A percentile compares a stretch with the other conserved stretches of the same genome.
Evolutionary conservation across 352 stramenopile species (phyloP).

Genomic region (Phytophthora meadii): DNA sequence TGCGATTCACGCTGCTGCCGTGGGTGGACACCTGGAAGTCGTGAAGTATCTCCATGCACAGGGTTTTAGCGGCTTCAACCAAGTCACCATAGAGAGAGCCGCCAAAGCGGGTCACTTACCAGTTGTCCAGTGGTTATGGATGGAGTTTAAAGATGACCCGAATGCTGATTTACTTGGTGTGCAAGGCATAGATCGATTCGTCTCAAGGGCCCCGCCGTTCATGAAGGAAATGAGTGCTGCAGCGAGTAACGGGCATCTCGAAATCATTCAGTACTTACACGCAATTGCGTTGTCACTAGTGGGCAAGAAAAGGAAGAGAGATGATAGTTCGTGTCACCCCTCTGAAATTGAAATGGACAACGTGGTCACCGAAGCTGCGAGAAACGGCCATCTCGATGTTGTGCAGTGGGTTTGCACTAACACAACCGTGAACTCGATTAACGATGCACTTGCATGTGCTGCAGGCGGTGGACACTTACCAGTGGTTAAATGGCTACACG

Average conservation of each 20-base stretch:
- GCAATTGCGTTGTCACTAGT: not conserved
- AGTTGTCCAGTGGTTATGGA: conserved; percentile 8
- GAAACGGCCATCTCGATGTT: conserved; percentile 1
- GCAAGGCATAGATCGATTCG: not conserved
- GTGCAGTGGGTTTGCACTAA: conserved; percentile 1
- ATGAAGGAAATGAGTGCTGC: not conserved
- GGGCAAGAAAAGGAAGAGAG: conserved; percentile 5
- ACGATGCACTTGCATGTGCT: not conserved
- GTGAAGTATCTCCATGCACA: conserved; percentile 5
- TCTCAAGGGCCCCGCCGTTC: not conserved
- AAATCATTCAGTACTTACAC: conserved; percentile 5
- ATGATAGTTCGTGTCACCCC: not conserved
- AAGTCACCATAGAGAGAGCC: conserved; percentile 14
- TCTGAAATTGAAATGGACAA: not conserved
- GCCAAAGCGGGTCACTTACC: conserved; percentile 17
- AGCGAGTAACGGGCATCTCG: conserved; percentile 1
- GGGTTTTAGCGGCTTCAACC: too few species aligned
- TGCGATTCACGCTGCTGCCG: not conserved
- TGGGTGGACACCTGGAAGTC: conserved; percentile 3
- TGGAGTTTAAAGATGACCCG: not conserved
- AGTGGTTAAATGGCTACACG: conserved; percentile 3
- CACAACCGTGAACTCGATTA: not conserved
- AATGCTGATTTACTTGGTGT: not conserved
- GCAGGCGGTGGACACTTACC: not conserved
- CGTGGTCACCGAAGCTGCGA: not conserved